These are phyloP conservation scores for Funneliformis geosporum DNA, from an alignment of 192 early-diverging fungal species.

Conservation along the genomic window DNA sequence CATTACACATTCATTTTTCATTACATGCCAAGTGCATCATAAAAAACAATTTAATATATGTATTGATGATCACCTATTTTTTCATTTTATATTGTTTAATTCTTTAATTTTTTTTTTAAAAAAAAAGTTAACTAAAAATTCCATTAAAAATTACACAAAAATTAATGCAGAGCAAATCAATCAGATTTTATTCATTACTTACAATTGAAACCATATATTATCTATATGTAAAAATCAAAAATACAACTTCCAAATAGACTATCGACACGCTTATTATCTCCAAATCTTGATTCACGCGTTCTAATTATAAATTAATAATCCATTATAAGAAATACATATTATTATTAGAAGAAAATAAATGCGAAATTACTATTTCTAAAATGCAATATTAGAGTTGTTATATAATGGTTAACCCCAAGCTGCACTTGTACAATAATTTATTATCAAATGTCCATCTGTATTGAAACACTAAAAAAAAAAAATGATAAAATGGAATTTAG, in stretches of 20 bases:
- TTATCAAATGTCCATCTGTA: conserved; percentile 76
- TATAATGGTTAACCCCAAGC: conserved; percentile 74
- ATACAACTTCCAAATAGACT: no score
- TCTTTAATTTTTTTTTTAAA: background rate
- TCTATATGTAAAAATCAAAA: no score
- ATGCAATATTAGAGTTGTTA: background rate
- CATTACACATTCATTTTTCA: background rate
- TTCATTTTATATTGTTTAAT: no score
- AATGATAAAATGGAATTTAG: background rate
- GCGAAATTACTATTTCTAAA: background rate
- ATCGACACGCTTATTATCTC: no score
- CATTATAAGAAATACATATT: background rate
- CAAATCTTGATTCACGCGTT: no score
- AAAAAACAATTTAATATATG: background rate
- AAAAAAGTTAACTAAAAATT: background rate
- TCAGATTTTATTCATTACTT: background rate
- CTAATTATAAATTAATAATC: background rate
- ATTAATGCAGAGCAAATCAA: no score
- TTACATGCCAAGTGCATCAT: background rate
- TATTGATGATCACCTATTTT: no score
- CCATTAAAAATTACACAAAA: background rate
- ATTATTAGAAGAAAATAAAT: background rate
- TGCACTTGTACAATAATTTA: conserved; percentile 90
- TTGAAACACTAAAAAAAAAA: conserved; percentile 67
- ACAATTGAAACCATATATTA: background rate